phyloP scores from a whole-genome alignment of 805 yeast genomes.

The Priceomyces melissophilus region DNA sequence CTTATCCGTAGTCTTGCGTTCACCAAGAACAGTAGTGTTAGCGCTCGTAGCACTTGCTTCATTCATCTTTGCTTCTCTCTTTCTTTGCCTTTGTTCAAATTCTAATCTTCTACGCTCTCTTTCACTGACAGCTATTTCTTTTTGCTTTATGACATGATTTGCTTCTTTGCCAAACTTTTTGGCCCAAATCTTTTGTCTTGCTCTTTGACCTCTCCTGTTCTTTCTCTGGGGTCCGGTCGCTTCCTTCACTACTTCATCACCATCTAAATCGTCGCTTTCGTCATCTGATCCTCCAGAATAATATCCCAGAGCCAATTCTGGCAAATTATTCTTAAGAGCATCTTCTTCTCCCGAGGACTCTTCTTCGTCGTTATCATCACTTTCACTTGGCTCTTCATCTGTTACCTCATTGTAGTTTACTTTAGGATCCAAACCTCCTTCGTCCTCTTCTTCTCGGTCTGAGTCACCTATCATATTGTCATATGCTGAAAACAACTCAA shows the following conservation, averaged over 20 bases:
- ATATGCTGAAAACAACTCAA: constrained; percentile 31
- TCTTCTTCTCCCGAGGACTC: constrained; percentile 5
- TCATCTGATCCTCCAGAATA: constrained; percentile 80
- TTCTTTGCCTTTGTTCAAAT: constrained; percentile 68
- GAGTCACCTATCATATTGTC: constrained; percentile 42
- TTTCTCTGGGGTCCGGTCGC: constrained; percentile 56
- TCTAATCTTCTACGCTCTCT: constrained; percentile 59
- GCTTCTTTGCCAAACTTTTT: constrained; percentile 80
- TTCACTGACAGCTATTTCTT: constrained; percentile 50
- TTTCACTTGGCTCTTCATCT: constrained; percentile 57
- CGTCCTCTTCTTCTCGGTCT: constrained; percentile 36
- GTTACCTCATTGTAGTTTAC: constrained; percentile 58
- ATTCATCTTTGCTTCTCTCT: constrained; percentile 55
- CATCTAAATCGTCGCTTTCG: constrained; percentile 38
- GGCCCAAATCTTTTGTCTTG: constrained; percentile 96
- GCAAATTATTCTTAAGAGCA: constrained; percentile 41
- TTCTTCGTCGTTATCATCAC: constrained; percentile 16
- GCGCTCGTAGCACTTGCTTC: constrained; percentile 39
- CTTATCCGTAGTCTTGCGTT: constrained; percentile 18
- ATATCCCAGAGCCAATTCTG: constrained; percentile 76
- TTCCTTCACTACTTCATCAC: constrained; percentile 49
- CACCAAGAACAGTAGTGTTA: constrained; percentile 38
- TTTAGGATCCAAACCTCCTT: constrained; percentile 27
- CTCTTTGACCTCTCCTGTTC: constrained; percentile 95
- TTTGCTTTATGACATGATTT: constrained; percentile 71